A percentile compares a stretch with the other conserved stretches of the same genome.
These are phyloP conservation scores for Capronia coronata DNA, from an alignment of 2,329 filamentous ascomycete species.

Conservation along the genomic window DNA sequence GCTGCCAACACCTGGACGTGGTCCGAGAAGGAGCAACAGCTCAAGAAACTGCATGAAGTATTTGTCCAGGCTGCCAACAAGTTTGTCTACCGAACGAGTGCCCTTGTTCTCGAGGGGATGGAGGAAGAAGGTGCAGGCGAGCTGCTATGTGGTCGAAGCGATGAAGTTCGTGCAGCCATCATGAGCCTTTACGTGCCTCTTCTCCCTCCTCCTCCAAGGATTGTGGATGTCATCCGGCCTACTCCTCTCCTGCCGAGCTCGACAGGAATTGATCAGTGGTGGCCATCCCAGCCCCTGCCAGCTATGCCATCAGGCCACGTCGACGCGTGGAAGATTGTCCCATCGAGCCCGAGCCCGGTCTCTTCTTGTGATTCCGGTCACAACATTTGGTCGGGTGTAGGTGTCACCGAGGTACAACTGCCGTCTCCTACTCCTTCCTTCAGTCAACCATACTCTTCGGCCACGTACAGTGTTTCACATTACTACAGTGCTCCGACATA, in stretches of 20 bases:
- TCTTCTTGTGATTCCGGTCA: conserved; percentile 66
- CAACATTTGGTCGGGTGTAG: conserved; percentile 73
- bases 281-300: conserved; percentile 65
- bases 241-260: conserved; percentile 81
- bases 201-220: conserved; percentile 74
- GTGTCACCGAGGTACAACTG: conserved; percentile 65
- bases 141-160: conserved; percentile 80
- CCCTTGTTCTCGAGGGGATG: conserved; percentile 82
- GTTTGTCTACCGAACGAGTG: conserved; percentile 88
- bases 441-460: conserved; percentile 69
- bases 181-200: conserved; percentile 77
- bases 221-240: conserved; percentile 83
- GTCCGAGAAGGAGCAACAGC: conserved; percentile 91
- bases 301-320: conserved; percentile 63
- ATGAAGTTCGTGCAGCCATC: conserved; percentile 86
- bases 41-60: conserved; percentile 95
- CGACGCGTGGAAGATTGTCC: conserved; percentile 84
- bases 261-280: conserved; percentile 66
- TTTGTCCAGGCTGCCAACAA: conserved; percentile 96
- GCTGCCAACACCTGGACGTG: conserved; percentile 87
- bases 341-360: conserved; percentile 76
- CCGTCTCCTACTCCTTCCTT: conserved; percentile 74
- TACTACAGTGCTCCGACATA: conserved; percentile 77
- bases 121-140: conserved; percentile 96
- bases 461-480: conserved; percentile 52